Base-by-base conservation (phyloP, 495 filamentous ascomycete species). In the Penicillium nucicola region DNA sequence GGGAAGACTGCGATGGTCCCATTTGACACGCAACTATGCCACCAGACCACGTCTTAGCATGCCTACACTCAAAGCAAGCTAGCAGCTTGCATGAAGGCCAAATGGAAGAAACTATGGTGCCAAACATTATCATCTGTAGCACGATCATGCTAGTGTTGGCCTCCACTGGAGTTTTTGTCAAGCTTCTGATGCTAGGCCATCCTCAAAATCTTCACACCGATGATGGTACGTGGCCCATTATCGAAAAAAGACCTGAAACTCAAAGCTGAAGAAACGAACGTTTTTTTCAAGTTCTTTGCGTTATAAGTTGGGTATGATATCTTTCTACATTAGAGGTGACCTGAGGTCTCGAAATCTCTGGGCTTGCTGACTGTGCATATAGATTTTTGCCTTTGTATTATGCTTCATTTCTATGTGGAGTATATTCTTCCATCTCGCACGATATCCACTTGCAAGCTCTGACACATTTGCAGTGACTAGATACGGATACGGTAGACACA, bases 401-500 rank as follows among this genome's bases (percentile, higher is more conserved):
- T 48, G 45, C 20, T 36, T 48, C 5, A 23, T 38, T 6, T 48
- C 22, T 20, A 38, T 48, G 6, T 19, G 38, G 4, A 48, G 45
- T 48, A 33, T 19, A 20, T 22, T 35, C 25, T 22, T 5, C 10
- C 14, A 14, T 13, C 25, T 39, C 5, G 35, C 30, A 17, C 10
- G 42, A 13, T 30, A 33, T 36, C 22, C 22, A 23, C 2, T 23
- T 2, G 22, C 22, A 23, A 23, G 22, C 22, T 23, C 22, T 23
- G 22, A 23, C 22, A 11, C 17, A 12, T 4, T 33, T 10, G 4
- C 23, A 54, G 51, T 54, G 51, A 54, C 51, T 9, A 40, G 25
- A 17, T 54, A 48, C 20, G 51, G 51, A 18, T 54, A 48, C 20
- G 51, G 51, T 6, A 37, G 36, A 22, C 51, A 54, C 19, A 35